Conservation (phyloP, 768 basidiomycete species). For the Termitomyces sp. region DNA sequence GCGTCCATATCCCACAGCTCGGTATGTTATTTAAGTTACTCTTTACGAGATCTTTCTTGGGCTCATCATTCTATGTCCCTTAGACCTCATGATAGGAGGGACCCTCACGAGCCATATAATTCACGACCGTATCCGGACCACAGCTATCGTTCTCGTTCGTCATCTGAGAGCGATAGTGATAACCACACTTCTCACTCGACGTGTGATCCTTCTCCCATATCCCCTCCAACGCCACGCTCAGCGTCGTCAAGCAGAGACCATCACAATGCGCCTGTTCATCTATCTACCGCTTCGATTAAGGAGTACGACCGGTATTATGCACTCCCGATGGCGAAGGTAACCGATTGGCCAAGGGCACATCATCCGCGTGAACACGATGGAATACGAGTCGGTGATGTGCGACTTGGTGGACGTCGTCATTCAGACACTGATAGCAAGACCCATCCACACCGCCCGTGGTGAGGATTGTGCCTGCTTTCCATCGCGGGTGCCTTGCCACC, state of each 20-base stretch:
- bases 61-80: background rate
- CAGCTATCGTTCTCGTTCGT: constrained; percentile 13
- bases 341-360: constrained; percentile 11
- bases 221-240: constrained; percentile 54
- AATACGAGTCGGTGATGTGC: constrained; percentile 19
- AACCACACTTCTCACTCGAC: constrained; percentile 36
- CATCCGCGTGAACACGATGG: constrained; percentile 14
- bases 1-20: constrained; percentile 38
- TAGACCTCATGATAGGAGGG: constrained; percentile 1
- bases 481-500: background rate
- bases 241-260: constrained; percentile 22
- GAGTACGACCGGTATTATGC: constrained; percentile 10
- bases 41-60: background rate
- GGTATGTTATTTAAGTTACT: constrained; percentile 6
- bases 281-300: background rate
- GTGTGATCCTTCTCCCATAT: constrained; percentile 50
- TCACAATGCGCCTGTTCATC: background rate
- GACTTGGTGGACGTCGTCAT: constrained; percentile 22
- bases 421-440: constrained; percentile 34
- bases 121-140: constrained; percentile 13
- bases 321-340: background rate
- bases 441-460: constrained; percentile 48
- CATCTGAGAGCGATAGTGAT: constrained; percentile 13
- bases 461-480: constrained; percentile 9
- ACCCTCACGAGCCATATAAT: background rate